Percentiles rank a stretch among this genome's conserved stretches.
These are phyloP conservation scores for Delphinella strobiligena DNA, from an alignment of 2,329 filamentous ascomycete genomes.

Conservation along the genomic window DNA sequence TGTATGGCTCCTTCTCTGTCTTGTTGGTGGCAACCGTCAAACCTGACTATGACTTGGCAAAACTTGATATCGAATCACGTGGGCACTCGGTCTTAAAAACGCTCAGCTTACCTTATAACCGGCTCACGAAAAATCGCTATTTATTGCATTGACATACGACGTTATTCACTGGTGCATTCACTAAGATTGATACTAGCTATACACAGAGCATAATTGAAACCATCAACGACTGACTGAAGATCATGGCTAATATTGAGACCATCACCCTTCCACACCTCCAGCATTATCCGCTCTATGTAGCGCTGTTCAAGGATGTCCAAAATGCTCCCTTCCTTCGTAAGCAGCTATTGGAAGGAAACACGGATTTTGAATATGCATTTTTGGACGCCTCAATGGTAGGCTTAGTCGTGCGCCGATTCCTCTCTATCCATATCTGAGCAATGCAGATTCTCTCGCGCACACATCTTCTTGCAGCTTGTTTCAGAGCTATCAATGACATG, in stretches of 20 bases:
- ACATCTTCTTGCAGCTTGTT: slow-evolving; percentile 65
- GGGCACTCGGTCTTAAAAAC: no score
- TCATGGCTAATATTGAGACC: slow-evolving; percentile 48
- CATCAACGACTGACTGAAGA: no score
- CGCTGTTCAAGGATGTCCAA: slow-evolving; percentile 61
- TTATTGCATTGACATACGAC: no score
- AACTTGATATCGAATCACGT: no score
- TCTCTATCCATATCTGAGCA: neutral
- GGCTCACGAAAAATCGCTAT: no score
- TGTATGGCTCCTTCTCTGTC: no score
- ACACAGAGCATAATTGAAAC: no score
- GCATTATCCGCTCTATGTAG: slow-evolving; percentile 55
- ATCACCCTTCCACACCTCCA: slow-evolving; percentile 68
- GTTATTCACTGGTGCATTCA: no score
- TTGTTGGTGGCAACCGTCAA: no score
- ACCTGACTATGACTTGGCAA: no score
- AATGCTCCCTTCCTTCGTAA: slow-evolving; percentile 70
- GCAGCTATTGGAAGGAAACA: slow-evolving; percentile 75
- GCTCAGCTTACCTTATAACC: no score
- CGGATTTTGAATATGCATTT: slow-evolving; percentile 84
- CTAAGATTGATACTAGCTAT: no score
- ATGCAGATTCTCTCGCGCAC: slow-evolving; percentile 54
- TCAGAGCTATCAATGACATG: slow-evolving; percentile 60
- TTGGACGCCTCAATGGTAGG: slow-evolving; percentile 69
- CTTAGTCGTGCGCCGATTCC: neutral